Conservation (phyloP, 495 filamentous ascomycete genomes). For the Penicillium turbatum region DNA sequence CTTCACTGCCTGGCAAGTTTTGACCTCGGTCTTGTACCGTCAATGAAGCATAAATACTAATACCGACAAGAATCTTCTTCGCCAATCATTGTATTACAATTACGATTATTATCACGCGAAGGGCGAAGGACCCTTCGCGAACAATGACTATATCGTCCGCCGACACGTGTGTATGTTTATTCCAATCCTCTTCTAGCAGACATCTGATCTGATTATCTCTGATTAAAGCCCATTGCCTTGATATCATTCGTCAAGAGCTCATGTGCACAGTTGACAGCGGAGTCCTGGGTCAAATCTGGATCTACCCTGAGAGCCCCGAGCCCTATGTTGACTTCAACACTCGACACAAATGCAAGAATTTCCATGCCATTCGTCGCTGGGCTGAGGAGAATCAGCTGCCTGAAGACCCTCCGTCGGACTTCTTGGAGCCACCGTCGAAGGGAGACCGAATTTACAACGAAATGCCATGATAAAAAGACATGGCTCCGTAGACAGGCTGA, state of each 20-base stretch:
- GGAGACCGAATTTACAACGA: conserved; percentile 34
- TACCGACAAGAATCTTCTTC: conserved; percentile 45
- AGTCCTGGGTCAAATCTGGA: conserved; percentile 52
- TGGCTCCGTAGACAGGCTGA: no score
- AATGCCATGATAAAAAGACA: conserved; percentile 29
- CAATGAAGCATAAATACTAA: neutral
- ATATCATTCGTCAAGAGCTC: conserved; percentile 51
- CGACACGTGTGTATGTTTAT: conserved; percentile 44
- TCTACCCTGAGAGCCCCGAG: conserved; percentile 35
- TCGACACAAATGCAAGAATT: conserved; percentile 52
- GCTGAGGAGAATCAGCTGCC: conserved; percentile 46
- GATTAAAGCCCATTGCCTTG: conserved; percentile 48
- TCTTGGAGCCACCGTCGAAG: conserved; percentile 35
- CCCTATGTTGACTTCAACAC: conserved; percentile 55
- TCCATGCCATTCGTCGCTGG: conserved; percentile 49
- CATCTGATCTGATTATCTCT: neutral
- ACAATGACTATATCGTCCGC: conserved; percentile 45
- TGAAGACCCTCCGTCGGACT: conserved; percentile 35
- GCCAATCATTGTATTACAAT: conserved; percentile 53
- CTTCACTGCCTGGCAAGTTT: conserved; percentile 49
- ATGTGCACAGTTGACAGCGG: conserved; percentile 54
- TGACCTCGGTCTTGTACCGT: neutral
- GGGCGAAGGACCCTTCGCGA: conserved; percentile 46
- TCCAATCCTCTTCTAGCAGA: neutral
- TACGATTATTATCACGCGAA: conserved; percentile 50